These are phyloP conservation scores for Echinochloa phyllopogon DNA, from an alignment of 176 grass and related monocot species.

Conservation along the genomic window DNA sequence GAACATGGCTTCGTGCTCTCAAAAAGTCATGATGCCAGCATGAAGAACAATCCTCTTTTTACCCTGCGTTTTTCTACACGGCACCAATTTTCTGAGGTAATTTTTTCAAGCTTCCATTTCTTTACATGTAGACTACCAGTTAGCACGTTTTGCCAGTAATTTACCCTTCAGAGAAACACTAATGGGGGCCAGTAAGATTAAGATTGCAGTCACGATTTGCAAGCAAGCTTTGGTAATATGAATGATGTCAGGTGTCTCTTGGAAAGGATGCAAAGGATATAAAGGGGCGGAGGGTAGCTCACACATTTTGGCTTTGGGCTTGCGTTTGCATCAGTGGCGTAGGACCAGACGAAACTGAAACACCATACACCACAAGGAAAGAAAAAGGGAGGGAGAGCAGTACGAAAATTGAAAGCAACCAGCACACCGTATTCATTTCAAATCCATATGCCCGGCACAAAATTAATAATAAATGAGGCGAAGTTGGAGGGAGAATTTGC, in stretches of 20 bases:
- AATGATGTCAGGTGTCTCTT: not conserved
- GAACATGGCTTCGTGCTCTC: not conserved
- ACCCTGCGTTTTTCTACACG: not conserved
- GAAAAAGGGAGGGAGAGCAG: conserved; percentile 12
- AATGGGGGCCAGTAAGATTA: not conserved
- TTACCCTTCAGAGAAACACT: not conserved
- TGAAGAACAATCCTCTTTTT: not conserved
- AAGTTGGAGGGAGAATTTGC: not conserved
- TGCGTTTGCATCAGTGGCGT: not conserved
- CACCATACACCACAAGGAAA: not conserved
- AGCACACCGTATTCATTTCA: not conserved
- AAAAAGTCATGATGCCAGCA: conserved; percentile 41
- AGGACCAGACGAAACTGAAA: conserved; percentile 4
- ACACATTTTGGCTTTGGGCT: conserved; percentile 42
- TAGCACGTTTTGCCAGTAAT: not conserved
- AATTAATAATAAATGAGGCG: conserved; percentile 19
- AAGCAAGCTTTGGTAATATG: not conserved
- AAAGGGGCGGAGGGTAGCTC: conserved; percentile 28
- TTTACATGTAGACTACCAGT: not conserved
- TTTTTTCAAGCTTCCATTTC: not conserved
- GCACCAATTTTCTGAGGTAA: not conserved
- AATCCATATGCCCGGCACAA: not conserved
- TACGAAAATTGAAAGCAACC: conserved; percentile 31
- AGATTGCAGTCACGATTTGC: not conserved
- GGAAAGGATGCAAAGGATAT: not conserved